Percentiles rank a stretch among this genome's conserved stretches.
Evolutionary conservation across 2,329 filamentous ascomycete genomes (phyloP).

Genomic region (Scopulariopsis brevicaulis): DNA sequence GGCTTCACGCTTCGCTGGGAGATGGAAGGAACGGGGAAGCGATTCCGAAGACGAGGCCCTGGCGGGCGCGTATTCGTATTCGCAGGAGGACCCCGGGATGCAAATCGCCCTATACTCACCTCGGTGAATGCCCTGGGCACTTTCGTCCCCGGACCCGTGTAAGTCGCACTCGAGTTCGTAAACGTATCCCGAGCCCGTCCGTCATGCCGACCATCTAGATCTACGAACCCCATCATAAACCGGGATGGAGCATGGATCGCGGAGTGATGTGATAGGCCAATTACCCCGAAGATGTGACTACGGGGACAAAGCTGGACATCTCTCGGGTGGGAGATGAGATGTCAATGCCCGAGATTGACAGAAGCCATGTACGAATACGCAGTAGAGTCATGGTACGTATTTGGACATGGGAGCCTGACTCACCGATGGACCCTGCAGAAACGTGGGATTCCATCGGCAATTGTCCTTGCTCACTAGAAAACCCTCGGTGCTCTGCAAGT

Average conservation of each 20-base stretch:
- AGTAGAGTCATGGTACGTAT: not conserved
- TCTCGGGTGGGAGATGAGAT: not conserved
- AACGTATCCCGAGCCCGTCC: not conserved
- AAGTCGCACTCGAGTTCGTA: not conserved
- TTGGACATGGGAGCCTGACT: not conserved
- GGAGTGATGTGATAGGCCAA: not conserved
- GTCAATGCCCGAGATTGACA: not conserved
- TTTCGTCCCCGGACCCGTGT: not conserved
- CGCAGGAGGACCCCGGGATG: not conserved
- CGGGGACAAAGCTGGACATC: not conserved
- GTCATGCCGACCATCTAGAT: not conserved
- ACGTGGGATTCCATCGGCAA: not conserved
- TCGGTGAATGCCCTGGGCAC: no score
- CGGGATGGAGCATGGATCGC: not conserved
- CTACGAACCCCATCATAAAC: not conserved
- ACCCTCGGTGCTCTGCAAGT: not conserved
- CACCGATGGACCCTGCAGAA: not conserved
- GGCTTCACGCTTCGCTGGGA: not conserved
- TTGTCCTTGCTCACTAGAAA: not conserved
- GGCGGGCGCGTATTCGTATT: not conserved
- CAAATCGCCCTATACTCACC: no score
- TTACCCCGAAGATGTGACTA: not conserved
- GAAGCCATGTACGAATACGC: not conserved
- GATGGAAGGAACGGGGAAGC: not conserved
- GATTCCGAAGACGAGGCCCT: not conserved